phyloP scores from a whole-genome alignment of 441 rosid genomes.

The Manihot esculenta region DNA sequence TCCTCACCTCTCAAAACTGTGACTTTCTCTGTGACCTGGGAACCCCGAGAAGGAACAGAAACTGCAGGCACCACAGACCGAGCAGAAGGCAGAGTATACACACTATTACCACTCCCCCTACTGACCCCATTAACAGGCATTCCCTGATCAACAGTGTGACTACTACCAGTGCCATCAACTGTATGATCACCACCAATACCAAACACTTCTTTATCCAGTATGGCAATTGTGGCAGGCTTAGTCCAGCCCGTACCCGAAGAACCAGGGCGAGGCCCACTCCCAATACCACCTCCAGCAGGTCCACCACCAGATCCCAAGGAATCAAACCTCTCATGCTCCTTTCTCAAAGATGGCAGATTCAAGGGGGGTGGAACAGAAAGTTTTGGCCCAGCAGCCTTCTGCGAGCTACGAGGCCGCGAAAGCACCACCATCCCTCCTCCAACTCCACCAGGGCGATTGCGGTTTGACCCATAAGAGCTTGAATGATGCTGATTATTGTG shows the following conservation, averaged over 20 bases:
- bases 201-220: constrained; percentile 57
- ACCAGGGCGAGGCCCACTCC: constrained; percentile 69
- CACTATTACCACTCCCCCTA: constrained; percentile 42
- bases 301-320: constrained; percentile 58
- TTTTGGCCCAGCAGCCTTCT: constrained; percentile 78
- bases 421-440: constrained; percentile 91
- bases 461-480: constrained; percentile 37
- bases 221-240: constrained; percentile 57
- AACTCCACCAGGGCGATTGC: constrained; percentile 49
- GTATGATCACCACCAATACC: constrained; percentile 27
- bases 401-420: constrained; percentile 89
- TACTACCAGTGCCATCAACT: constrained; percentile 3
- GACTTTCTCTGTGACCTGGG: constrained; percentile 48
- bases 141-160: constrained; percentile 40
- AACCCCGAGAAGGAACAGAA: constrained; percentile 35
- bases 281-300: constrained; percentile 66
- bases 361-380: constrained; percentile 99
- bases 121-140: constrained; percentile 43
- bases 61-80: constrained; percentile 35
- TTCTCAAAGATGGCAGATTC: constrained; percentile 89
- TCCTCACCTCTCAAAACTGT: constrained; percentile 87
- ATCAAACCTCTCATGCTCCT: constrained; percentile 88
- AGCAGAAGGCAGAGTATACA: constrained; percentile 53
- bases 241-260: constrained; percentile 91
- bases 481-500: constrained; percentile 38